Conservation (phyloP, 768 basidiomycete genomes). For the Lyophyllum semitale region DNA sequence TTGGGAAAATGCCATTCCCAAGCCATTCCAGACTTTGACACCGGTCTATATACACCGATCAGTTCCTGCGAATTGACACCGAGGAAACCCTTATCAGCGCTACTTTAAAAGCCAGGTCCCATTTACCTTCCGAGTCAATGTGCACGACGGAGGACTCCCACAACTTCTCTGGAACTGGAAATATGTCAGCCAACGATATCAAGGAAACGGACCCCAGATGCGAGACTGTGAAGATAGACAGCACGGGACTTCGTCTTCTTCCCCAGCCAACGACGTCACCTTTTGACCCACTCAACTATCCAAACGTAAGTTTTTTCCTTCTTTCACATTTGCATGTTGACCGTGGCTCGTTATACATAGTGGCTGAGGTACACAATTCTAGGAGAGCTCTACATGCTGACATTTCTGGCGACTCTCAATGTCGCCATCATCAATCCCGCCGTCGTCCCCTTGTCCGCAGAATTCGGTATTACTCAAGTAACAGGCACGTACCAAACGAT, state of each 20-base stretch:
- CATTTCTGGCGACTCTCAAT: slow-evolving; percentile 39
- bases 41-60: too few relatives aligned
- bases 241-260: slow-evolving; percentile 38
- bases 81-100: neutral
- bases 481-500: slow-evolving; percentile 43
- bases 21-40: too few relatives aligned
- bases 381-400: slow-evolving; percentile 32
- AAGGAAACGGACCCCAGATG: neutral
- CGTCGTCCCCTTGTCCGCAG: slow-evolving; percentile 36
- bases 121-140: neutral
- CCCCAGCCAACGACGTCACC: slow-evolving; percentile 42
- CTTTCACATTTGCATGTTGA: neutral
- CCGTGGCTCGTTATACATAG: slow-evolving; percentile 12
- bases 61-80: too few relatives aligned
- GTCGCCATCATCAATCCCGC: slow-evolving; percentile 40
- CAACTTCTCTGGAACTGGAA: neutral
- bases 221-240: slow-evolving; percentile 30
- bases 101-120: neutral
- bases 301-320: slow-evolving; percentile 24
- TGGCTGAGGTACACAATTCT: slow-evolving; percentile 38
- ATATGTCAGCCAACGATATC: neutral
- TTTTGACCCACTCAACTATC: slow-evolving; percentile 45
- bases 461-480: slow-evolving; percentile 36
- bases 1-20: too few relatives aligned
- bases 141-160: neutral